Evolutionary conservation across 2,329 filamentous ascomycete species (phyloP).

Genomic region (Capronia coronata): DNA sequence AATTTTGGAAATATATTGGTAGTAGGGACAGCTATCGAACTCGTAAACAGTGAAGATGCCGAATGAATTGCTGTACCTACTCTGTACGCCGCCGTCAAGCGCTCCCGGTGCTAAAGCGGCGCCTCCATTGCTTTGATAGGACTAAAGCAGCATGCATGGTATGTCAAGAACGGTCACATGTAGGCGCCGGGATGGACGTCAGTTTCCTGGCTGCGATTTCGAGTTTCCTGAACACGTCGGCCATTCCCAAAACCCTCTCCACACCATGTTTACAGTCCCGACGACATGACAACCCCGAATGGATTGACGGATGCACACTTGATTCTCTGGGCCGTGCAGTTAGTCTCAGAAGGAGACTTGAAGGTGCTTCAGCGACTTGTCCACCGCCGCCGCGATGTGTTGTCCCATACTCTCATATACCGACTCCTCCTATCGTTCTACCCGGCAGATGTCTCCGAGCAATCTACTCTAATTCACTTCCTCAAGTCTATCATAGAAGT

Average conservation of each 20-base stretch:
- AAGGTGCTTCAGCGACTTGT: constrained; percentile 47
- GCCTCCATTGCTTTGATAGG: too few relatives aligned
- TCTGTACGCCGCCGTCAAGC: too few relatives aligned
- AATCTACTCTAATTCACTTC: constrained; percentile 16
- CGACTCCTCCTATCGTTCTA: constrained; percentile 57
- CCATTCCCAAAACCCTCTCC: background rate
- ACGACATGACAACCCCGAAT: constrained; percentile 34
- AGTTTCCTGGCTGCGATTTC: background rate
- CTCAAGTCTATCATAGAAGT: constrained; percentile 33
- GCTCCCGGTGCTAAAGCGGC: too few relatives aligned
- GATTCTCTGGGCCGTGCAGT: constrained; percentile 52
- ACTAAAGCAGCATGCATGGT: too few relatives aligned
- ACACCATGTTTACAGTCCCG: background rate
- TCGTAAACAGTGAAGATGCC: too few relatives aligned
- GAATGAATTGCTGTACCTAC: too few relatives aligned
- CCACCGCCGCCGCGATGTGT: constrained; percentile 41
- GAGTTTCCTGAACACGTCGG: background rate
- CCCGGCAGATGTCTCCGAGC: constrained; percentile 52
- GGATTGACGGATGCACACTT: constrained; percentile 51
- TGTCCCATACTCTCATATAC: constrained; percentile 49
- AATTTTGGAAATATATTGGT: too few relatives aligned
- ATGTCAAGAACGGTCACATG: too few relatives aligned
- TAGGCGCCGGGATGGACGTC: too few relatives aligned
- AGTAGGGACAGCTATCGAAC: too few relatives aligned
- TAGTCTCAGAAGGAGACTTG: constrained; percentile 51